phyloP scores from a whole-genome alignment of 2,329 filamentous ascomycete species.

The Trematosphaeria pertusa region DNA sequence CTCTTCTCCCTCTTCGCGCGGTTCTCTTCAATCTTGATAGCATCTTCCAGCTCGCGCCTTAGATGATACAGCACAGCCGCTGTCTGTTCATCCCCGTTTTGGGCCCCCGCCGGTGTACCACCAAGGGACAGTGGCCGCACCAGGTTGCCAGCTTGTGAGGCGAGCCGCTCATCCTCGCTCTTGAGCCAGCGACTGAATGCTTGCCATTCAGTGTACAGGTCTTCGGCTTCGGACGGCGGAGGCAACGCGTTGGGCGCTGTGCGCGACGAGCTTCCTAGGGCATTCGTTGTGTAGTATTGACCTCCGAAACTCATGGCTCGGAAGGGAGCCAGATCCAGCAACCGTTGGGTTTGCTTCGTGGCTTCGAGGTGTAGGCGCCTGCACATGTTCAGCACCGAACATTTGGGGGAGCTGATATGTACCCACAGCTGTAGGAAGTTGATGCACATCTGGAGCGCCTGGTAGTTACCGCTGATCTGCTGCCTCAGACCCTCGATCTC shows the following conservation, averaged over 20 bases:
- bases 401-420: neutral
- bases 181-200: constrained; percentile 38
- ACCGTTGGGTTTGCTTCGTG: constrained; percentile 28
- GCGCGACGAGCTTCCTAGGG: constrained; percentile 24
- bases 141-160: constrained; percentile 22
- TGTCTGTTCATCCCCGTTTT: constrained; percentile 30
- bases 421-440: constrained; percentile 39
- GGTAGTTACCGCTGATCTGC: constrained; percentile 38
- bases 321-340: constrained; percentile 26
- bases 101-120: constrained; percentile 21
- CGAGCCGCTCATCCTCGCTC: constrained; percentile 35
- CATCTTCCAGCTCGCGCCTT: constrained; percentile 38
- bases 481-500: constrained; percentile 38
- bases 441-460: constrained; percentile 41
- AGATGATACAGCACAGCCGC: constrained; percentile 37
- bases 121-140: constrained; percentile 30
- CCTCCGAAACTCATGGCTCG: constrained; percentile 35
- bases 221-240: constrained; percentile 34
- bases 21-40: constrained; percentile 40
- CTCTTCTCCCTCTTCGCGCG: constrained; percentile 37
- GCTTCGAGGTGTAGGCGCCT: constrained; percentile 39
- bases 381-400: constrained; percentile 14
- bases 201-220: constrained; percentile 39
- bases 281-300: constrained; percentile 31
- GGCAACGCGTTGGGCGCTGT: constrained; percentile 27